Evolutionary conservation across 345 rosid genomes (phyloP), one percentile per base, ranked within the genome.

Genomic region (Camelina hispida): DNA sequence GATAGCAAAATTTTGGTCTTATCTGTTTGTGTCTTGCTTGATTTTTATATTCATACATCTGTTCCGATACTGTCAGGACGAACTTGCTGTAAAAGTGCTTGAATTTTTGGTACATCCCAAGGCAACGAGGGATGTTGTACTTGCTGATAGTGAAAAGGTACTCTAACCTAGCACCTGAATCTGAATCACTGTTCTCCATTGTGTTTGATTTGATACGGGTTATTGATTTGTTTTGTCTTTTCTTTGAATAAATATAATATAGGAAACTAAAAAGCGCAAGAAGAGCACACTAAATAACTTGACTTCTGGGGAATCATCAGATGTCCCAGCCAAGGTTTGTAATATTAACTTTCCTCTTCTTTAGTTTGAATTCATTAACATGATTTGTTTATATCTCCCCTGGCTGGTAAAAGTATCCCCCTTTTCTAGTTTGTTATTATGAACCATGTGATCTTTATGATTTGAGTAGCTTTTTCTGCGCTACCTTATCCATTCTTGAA

Each of bases 31-130:
- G 42, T 66, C 22, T 50, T 30, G 12, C 8, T 66, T 4, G 7
- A n/a, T 65, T 52, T n/a, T 25, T 59, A n/a, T 59, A 30, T 66
- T 66, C 44, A 59, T 43, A 35, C 32, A n/a, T 43, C 12, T 54
- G 44, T 47, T 57, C 22, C 1, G 4, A 25, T 73, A 40, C 77
- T 64, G 71, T 54, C 79, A 95, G 98, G 99, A 95, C 69, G 99
- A 92, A 57, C 82, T 89, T 56, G 79, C 94, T 62, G 91, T 81
- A n/a, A 87, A 83, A 72, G 80, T 95, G 77, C 80, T 95, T 82
- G 96, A 92, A 22, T 95, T 95, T 76, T 73, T 95, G 88, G 94
- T 84, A 76, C 80, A 84, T 23, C 99, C 99, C 18, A 93, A 88
- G 83, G 78, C 86, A 43, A 95, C 96, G 2, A 89, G 98, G 58